Evolutionary conservation across 208 protist species (phyloP).

Genomic region (Angomonas ambiguus): DNA sequence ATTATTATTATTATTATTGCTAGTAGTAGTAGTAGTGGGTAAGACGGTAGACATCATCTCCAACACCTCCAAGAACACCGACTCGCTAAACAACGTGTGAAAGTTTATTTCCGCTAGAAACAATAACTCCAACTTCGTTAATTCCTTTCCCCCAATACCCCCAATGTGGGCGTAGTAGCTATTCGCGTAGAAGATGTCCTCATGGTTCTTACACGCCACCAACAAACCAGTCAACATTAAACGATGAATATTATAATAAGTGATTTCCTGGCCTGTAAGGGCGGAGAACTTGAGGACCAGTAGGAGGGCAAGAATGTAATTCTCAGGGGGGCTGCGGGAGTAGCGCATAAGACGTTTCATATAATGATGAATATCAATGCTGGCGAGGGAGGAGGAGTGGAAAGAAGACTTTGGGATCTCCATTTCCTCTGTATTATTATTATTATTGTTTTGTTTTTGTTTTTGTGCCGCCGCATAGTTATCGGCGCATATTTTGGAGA

Average conservation of each 20-base stretch:
- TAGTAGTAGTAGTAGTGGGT: too few species aligned
- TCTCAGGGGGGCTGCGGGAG: slow-evolving; percentile 72
- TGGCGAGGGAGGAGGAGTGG: slow-evolving; percentile 66
- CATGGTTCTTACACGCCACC: slow-evolving; percentile 90
- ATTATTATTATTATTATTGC: too few species aligned
- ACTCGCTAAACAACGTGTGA: too few species aligned
- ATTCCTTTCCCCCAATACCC: too few species aligned
- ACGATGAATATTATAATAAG: slow-evolving; percentile 89
- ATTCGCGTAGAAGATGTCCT: slow-evolving; percentile 93
- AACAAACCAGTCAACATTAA: slow-evolving; percentile 88
- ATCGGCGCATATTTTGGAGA: too few species aligned
- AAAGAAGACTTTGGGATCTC: slow-evolving; percentile 39
- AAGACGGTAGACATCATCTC: too few species aligned
- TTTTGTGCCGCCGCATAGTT: too few species aligned
- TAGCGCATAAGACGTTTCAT: slow-evolving; percentile 84
- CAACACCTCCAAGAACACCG: too few species aligned
- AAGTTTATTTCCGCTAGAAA: too few species aligned
- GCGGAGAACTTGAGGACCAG: slow-evolving; percentile 85
- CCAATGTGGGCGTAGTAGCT: slow-evolving; percentile 91
- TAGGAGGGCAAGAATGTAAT: slow-evolving; percentile 85
- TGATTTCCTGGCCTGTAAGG: slow-evolving; percentile 70
- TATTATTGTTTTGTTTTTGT: too few species aligned
- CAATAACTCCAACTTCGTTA: too few species aligned
- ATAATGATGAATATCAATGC: slow-evolving; percentile 78
- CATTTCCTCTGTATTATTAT: too few species aligned